phyloP scores from a whole-genome alignment of 2,329 filamentous ascomycete genomes.

The Fusarium heterosporum region DNA sequence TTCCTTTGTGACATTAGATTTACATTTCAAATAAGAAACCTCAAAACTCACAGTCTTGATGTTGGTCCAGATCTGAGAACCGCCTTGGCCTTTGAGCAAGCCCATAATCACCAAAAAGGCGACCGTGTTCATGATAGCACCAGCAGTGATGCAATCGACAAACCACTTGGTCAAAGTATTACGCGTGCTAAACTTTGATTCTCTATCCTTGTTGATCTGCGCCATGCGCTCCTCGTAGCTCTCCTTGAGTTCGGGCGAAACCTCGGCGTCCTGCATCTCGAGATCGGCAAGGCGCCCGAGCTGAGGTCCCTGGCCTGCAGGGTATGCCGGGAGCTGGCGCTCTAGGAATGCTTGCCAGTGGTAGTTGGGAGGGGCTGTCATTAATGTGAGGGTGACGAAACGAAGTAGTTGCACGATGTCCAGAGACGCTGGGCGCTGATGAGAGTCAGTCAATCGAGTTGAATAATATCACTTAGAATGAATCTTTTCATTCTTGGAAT shows the following conservation, averaged over 20 bases:
- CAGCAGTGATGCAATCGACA: conserved; percentile 61
- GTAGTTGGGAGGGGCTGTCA: conserved; percentile 68
- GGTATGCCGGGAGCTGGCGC: conserved; percentile 62
- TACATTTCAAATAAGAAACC: rapidly evolving
- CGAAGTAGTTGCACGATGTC: conserved; percentile 63
- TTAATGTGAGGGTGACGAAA: conserved; percentile 64
- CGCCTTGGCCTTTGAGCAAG: conserved; percentile 56
- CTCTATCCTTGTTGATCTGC: conserved; percentile 30
- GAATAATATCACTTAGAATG: no score
- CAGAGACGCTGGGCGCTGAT: conserved; percentile 55
- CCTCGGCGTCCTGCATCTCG: conserved; percentile 48
- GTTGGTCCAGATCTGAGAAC: conserved; percentile 53
- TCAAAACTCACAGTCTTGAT: conserved; percentile 50
- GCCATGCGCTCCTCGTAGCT: conserved; percentile 38
- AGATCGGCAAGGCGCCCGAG: conserved; percentile 40
- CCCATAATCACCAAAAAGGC: conserved; percentile 63
- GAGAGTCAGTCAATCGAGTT: neutral
- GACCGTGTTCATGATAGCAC: conserved; percentile 60
- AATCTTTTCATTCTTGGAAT: neutral
- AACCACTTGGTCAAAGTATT: conserved; percentile 64
- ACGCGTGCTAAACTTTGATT: conserved; percentile 53
- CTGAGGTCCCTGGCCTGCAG: conserved; percentile 4
- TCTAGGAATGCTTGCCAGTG: conserved; percentile 69
- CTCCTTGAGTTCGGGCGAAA: conserved; percentile 40
- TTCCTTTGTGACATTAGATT: conserved; percentile 48